These are phyloP conservation scores for Westerdykella sp. DNA, from an alignment of 2,329 filamentous ascomycete species.

Conservation along the genomic window DNA sequence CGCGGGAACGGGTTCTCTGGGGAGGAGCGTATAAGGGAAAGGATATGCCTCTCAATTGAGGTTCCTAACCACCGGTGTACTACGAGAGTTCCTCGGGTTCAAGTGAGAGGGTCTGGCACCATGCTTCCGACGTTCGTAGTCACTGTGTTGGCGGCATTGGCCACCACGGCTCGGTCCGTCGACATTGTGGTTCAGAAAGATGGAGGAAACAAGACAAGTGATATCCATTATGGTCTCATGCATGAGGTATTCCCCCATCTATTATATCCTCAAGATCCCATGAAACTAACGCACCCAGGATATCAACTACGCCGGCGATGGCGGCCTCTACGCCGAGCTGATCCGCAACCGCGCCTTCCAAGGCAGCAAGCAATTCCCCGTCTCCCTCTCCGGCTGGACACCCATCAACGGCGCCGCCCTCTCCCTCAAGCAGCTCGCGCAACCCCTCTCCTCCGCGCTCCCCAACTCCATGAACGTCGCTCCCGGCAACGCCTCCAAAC, in stretches of 20 bases:
- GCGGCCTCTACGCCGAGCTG: conserved; percentile 66
- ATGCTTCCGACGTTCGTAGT: background rate
- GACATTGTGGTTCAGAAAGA: conserved; percentile 1
- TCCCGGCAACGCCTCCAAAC: conserved; percentile 2
- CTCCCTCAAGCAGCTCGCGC: conserved; percentile 44
- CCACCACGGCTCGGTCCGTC: background rate
- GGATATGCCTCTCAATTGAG: no score
- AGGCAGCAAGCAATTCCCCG: conserved; percentile 23
- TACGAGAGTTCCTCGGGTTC: no score
- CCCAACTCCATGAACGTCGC: conserved; percentile 46
- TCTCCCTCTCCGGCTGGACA: conserved; percentile 46
- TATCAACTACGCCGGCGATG: conserved; percentile 64
- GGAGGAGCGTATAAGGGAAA: no score
- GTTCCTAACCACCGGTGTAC: no score
- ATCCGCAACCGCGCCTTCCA: conserved; percentile 68
- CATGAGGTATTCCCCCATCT: conserved; percentile 1
- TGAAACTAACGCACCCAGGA: conserved; percentile 37
- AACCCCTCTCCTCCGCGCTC: conserved; percentile 49
- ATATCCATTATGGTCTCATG: conserved; percentile 5
- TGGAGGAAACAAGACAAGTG: conserved; percentile 3
- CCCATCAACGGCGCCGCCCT: conserved; percentile 47
- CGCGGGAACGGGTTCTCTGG: no score
- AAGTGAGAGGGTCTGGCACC: no score
- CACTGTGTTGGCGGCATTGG: background rate
- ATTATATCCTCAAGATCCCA: background rate